Evolutionary conservation across 163 green algal species (phyloP).

Genomic region (Scenedesmus sp.): DNA sequence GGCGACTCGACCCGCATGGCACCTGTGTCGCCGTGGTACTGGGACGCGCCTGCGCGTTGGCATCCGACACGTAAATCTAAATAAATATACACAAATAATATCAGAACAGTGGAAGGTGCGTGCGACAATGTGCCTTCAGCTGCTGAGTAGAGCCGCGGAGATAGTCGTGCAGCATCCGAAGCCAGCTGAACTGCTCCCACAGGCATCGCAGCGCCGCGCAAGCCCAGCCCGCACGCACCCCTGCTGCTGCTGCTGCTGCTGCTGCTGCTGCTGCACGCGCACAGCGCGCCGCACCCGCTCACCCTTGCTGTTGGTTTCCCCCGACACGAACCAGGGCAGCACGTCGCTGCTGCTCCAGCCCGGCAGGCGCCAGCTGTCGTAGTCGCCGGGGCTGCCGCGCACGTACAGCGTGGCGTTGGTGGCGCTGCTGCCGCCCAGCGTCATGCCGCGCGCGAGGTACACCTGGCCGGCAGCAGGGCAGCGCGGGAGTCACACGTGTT

Average conservation of each 20-base stretch:
- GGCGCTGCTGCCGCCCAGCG: slow-evolving; percentile 88
- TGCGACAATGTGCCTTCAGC: no score
- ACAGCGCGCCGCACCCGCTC: slow-evolving; percentile 60
- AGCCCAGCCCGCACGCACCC: no score
- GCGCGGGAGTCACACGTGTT: no score
- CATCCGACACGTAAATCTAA: neutral
- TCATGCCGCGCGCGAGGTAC: slow-evolving; percentile 86
- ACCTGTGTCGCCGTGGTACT: slow-evolving; percentile 73
- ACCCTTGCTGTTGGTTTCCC: slow-evolving; percentile 81
- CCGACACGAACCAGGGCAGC: slow-evolving; percentile 83
- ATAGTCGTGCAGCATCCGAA: no score
- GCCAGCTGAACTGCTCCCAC: no score
- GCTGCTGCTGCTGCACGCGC: neutral
- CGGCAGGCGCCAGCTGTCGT: slow-evolving; percentile 87
- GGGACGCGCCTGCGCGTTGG: slow-evolving; percentile 54
- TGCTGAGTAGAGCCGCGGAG: no score
- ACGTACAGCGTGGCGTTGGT: slow-evolving; percentile 95
- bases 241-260: slow-evolving; percentile 6
- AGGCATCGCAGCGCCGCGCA: no score
- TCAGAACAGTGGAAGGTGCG: no score
- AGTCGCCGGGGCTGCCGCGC: slow-evolving; percentile 84
- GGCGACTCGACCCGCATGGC: slow-evolving; percentile 85
- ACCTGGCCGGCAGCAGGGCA: slow-evolving; percentile 58
- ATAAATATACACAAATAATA: neutral
- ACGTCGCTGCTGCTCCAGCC: slow-evolving; percentile 86